A percentile compares a stretch with the other conserved stretches of the same genome.
These are phyloP conservation scores for Meripilus lineatus DNA, from an alignment of 1,284 basidiomycete genomes.

Conservation along the genomic window DNA sequence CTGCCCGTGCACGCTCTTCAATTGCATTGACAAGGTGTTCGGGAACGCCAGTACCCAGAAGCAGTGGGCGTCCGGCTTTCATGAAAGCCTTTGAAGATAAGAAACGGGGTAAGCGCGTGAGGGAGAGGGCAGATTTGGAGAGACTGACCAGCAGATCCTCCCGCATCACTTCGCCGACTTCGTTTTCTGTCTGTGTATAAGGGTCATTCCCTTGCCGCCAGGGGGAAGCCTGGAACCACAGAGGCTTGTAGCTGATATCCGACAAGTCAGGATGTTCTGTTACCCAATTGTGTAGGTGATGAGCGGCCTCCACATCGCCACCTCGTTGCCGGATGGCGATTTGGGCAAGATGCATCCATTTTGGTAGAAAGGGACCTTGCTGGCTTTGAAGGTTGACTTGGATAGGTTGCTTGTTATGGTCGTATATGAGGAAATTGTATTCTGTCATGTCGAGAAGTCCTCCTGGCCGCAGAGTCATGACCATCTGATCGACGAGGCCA, in stretches of 20 bases:
- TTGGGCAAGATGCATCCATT: conserved; percentile 51
- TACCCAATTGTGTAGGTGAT: conserved; percentile 50
- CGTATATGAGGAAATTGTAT: conserved; percentile 63
- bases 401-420: conserved; percentile 40
- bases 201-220: conserved; percentile 34
- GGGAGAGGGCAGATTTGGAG: no score
- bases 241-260: conserved; percentile 48
- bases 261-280: conserved; percentile 47
- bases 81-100: conserved; percentile 50
- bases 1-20: conserved; percentile 42
- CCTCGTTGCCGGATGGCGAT: conserved; percentile 50
- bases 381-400: conserved; percentile 35
- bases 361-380: conserved; percentile 49
- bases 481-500: conserved; percentile 61
- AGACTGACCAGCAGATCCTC: conserved; percentile 39
- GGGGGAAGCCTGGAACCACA: conserved; percentile 54
- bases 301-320: conserved; percentile 57
- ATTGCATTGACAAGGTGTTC: conserved; percentile 47
- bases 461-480: conserved; percentile 59
- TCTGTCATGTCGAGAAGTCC: conserved; percentile 65
- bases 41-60: conserved; percentile 56
- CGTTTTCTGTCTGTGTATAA: conserved; percentile 23
- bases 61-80: conserved; percentile 56
- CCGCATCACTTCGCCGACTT: conserved; percentile 31
- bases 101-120: neutral